phyloP scores from a whole-genome alignment of 1,139 yeast species.

The Candida sanyaensis region DNA sequence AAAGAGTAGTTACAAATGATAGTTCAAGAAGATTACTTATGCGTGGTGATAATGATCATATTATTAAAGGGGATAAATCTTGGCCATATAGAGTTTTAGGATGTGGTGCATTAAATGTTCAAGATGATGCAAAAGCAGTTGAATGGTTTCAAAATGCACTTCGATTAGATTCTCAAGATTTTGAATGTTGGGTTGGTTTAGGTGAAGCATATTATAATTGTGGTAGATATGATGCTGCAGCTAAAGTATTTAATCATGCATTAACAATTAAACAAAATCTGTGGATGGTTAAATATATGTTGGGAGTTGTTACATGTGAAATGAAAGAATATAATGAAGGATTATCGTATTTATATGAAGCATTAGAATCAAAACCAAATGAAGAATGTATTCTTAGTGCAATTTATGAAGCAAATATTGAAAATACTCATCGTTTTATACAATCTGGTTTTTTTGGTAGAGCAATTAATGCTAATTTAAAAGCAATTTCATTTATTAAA shows the following conservation, averaged over 20 bases:
- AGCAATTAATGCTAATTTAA: conserved; percentile 37
- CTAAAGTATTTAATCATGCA: conserved; percentile 76
- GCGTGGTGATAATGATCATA: conserved; percentile 20
- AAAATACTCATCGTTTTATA: conserved; percentile 54
- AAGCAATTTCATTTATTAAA: conserved; percentile 54
- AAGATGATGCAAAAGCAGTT: conserved; percentile 77
- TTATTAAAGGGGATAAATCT: conserved; percentile 32
- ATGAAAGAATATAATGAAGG: conserved; percentile 43
- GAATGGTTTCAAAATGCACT: conserved; percentile 88
- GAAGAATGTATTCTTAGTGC: conserved; percentile 62
- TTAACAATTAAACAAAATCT: conserved; percentile 41
- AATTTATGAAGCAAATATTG: conserved; percentile 57
- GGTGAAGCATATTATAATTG: conserved; percentile 90
- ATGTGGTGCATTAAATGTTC: conserved; percentile 68
- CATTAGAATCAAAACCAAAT: conserved; percentile 45
- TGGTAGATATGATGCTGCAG: conserved; percentile 86
- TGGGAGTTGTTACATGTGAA: conserved; percentile 61
- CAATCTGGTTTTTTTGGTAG: conserved; percentile 67
- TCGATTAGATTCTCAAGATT: conserved; percentile 64
- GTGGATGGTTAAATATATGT: conserved; percentile 66
- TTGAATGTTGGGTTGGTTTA: conserved; percentile 86
- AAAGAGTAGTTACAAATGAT: conserved; percentile 64
- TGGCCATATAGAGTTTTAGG: conserved; percentile 95
- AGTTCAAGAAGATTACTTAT: conserved; percentile 53
- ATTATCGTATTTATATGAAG: conserved; percentile 28